Conservation (phyloP, 208 protist genomes). For the Trypanosoma avium region DNA sequence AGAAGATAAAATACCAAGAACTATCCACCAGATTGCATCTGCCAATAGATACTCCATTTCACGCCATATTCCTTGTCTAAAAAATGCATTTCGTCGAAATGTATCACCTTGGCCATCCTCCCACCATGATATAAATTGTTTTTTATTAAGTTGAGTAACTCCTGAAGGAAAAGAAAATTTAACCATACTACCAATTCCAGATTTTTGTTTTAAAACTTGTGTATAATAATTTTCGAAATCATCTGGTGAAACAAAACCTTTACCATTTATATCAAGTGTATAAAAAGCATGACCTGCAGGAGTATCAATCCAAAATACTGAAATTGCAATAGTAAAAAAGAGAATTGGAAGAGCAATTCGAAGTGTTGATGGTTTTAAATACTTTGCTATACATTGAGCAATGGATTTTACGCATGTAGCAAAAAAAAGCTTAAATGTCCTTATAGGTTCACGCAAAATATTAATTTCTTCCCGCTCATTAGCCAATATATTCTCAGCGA, state of each 20-base stretch:
- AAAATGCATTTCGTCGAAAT: constrained; percentile 41
- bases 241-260: constrained; percentile 40
- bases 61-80: constrained; percentile 59
- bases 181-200: constrained; percentile 20
- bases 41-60: constrained; percentile 79
- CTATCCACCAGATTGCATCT: constrained; percentile 88
- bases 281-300: constrained; percentile 37
- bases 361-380: constrained; percentile 34
- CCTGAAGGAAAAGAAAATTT: constrained; percentile 32
- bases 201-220: constrained; percentile 28
- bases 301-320: constrained; percentile 44
- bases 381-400: constrained; percentile 15
- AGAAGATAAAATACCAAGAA: constrained; percentile 90
- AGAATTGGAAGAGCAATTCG: constrained; percentile 43
- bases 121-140: constrained; percentile 62
- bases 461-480: constrained; percentile 40
- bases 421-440: constrained; percentile 37
- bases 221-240: constrained; percentile 71
- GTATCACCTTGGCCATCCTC: constrained; percentile 37
- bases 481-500: constrained; percentile 33
- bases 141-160: constrained; percentile 20
- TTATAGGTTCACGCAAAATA: constrained; percentile 42
- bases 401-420: constrained; percentile 26
- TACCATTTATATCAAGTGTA: constrained; percentile 46
- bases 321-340: constrained; percentile 34